These are phyloP conservation scores for Amyloporia xantha DNA, from an alignment of 768 basidiomycete genomes.

Conservation along the genomic window DNA sequence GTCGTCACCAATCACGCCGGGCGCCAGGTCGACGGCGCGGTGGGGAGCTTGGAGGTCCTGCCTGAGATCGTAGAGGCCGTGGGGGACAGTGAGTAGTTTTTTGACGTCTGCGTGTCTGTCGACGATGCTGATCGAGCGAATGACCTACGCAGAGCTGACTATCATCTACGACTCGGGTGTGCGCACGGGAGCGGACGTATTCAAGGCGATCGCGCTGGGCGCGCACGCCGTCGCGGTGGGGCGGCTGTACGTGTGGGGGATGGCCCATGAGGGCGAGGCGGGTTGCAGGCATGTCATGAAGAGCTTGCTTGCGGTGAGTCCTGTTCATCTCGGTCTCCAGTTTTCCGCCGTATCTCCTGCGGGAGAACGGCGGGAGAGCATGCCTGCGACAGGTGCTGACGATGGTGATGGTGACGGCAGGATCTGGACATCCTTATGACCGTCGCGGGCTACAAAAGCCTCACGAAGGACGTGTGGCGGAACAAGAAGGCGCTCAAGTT, in stretches of 20 bases:
- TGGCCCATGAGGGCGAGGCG: slow-evolving; percentile 43
- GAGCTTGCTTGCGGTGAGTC: slow-evolving; percentile 37
- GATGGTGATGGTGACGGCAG: slow-evolving; percentile 6
- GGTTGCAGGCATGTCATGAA: slow-evolving; percentile 52
- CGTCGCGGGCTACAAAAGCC: slow-evolving; percentile 33
- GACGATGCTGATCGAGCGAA: too few species aligned
- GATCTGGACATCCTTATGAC: slow-evolving; percentile 41
- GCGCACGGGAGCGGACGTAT: slow-evolving; percentile 43
- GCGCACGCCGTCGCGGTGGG: slow-evolving; percentile 48
- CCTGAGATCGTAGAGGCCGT: slow-evolving; percentile 47
- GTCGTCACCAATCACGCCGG: slow-evolving; percentile 54
- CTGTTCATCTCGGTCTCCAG: too few species aligned
- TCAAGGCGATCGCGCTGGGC: slow-evolving; percentile 51
- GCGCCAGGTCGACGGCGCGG: slow-evolving; percentile 50
- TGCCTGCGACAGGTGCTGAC: background rate
- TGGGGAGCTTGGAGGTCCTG: slow-evolving; percentile 43
- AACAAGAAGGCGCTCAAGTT: slow-evolving; percentile 29
- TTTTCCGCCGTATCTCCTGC: background rate
- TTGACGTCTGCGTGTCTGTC: background rate
- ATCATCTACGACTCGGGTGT: slow-evolving; percentile 52
- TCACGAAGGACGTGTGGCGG: slow-evolving; percentile 26
- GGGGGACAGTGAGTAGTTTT: slow-evolving; percentile 33
- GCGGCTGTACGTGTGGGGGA: slow-evolving; percentile 43
- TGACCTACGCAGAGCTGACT: slow-evolving; percentile 39
- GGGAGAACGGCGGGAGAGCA: background rate